These are phyloP conservation scores for Debaryomyces udenii DNA, from an alignment of 1,139 yeast species.

Conservation along the genomic window DNA sequence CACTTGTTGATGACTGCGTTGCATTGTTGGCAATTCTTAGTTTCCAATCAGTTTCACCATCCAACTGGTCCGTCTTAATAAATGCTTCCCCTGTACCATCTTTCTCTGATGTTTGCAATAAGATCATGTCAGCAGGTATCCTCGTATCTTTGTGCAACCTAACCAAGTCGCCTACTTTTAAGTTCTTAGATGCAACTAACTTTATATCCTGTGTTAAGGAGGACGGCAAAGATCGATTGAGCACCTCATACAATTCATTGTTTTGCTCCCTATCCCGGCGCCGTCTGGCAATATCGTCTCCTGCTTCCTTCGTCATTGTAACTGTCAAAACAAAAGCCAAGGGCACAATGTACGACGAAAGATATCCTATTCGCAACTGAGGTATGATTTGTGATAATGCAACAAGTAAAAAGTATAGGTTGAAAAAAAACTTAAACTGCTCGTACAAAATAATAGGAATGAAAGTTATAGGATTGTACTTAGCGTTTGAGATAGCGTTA, in stretches of 20 bases:
- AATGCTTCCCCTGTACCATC: constrained; percentile 79
- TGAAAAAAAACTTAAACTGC: constrained; percentile 96
- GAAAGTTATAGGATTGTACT: constrained; percentile 86
- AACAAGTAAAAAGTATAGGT: constrained; percentile 85
- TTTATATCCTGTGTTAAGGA: constrained; percentile 33
- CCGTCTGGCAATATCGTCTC: constrained; percentile 89
- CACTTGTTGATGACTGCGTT: constrained; percentile 61
- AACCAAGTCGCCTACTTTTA: constrained; percentile 88
- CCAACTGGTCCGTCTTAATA: constrained; percentile 94
- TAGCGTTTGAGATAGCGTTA: constrained; percentile 91
- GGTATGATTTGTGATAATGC: constrained; percentile 96
- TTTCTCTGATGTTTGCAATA: constrained; percentile 79
- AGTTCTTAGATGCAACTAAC: constrained; percentile 60
- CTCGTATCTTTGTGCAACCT: constrained; percentile 78
- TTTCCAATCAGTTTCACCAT: constrained; percentile 99
- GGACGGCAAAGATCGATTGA: constrained; percentile 37
- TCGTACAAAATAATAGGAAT: constrained; percentile 88
- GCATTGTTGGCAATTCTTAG: constrained; percentile 72
- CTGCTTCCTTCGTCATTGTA: constrained; percentile 94
- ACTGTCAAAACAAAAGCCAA: constrained; percentile 88
- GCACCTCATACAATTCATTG: constrained; percentile 75
- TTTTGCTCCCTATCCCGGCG: constrained; percentile 90
- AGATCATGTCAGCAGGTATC: constrained; percentile 89
- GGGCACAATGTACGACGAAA: constrained; percentile 92
- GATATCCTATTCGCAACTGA: constrained; percentile 85